phyloP scores from a whole-genome alignment of 2,329 filamentous ascomycete genomes.

The Scytalidium sp. region DNA sequence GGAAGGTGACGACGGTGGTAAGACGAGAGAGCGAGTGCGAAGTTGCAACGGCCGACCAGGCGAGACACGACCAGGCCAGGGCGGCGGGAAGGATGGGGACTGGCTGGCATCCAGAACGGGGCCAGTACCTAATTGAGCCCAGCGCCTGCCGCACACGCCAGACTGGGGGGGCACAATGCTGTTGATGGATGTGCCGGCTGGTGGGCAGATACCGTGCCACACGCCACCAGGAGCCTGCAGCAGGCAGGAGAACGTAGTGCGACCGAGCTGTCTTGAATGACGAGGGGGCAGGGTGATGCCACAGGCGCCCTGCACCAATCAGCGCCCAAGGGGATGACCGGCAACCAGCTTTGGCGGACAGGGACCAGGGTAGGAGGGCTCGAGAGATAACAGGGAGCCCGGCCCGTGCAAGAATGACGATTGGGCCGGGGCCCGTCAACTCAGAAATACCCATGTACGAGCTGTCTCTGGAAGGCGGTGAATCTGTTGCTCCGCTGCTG shows the following conservation, averaged over 20 bases:
- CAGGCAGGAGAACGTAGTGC: not conserved
- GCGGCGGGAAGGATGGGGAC: not conserved
- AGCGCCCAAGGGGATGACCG: not conserved
- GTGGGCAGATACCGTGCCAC: not conserved
- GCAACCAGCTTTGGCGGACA: not conserved
- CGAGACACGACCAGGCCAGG: not conserved
- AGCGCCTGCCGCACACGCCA: not conserved
- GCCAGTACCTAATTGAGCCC: not conserved
- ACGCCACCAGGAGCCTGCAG: too few species aligned
- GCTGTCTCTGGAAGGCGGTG: not conserved
- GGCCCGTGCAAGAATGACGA: not conserved
- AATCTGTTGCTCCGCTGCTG: not conserved
- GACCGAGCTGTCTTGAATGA: not conserved
- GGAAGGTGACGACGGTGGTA: not conserved
- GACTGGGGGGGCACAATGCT: not conserved
- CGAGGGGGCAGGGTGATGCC: not conserved
- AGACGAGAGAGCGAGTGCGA: not conserved
- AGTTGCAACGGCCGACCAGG: not conserved
- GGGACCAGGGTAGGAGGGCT: not conserved
- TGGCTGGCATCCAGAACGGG: not conserved
- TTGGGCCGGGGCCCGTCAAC: not conserved
- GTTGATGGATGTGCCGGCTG: not conserved
- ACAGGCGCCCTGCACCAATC: not conserved
- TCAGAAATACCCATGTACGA: not conserved
- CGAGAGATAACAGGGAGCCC: not conserved